Percentiles rank a stretch among this genome's conserved stretches.
Evolutionary conservation across 1,284 basidiomycete genomes (phyloP).

Genomic region (Fistulinella cinereoalba): DNA sequence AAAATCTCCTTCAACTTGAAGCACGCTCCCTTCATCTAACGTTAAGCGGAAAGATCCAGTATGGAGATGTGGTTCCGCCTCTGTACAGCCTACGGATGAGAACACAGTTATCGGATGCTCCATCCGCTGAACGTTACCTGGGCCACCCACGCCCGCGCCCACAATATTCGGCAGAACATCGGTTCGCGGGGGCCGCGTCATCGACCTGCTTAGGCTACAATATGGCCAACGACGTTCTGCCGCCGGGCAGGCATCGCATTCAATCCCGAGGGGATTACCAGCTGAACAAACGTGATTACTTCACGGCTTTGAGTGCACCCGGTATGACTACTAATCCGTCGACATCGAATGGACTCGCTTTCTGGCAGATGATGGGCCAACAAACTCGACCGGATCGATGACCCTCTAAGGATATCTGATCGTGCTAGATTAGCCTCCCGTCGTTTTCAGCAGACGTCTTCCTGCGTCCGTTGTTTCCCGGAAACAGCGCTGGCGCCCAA

Average conservation of each 20-base stretch:
- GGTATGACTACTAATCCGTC: conserved; percentile 13
- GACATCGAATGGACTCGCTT: conserved; percentile 8
- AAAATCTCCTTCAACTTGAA: conserved; percentile 21
- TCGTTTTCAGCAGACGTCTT: conserved; percentile 17
- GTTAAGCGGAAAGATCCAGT: conserved; percentile 35
- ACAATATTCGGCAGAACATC: conserved; percentile 2
- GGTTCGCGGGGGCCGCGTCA: conserved; percentile 16
- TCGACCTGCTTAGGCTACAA: conserved; percentile 1
- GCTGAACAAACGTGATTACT: conserved; percentile 23
- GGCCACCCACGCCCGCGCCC: conserved; percentile 6
- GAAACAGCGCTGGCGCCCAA: conserved; percentile 9
- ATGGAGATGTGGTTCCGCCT: conserved; percentile 33
- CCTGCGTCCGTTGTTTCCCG: conserved; percentile 3
- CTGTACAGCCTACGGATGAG: conserved; percentile 28
- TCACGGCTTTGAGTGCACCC: conserved; percentile 13
- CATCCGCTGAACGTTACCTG: conserved; percentile 12
- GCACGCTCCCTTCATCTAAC: conserved; percentile 38
- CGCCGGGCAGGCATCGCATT: background rate
- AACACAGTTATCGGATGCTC: conserved; percentile 9
- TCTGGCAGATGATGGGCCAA: conserved; percentile 27
- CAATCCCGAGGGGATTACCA: conserved; percentile 24
- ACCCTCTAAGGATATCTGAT: conserved; percentile 8
- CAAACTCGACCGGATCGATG: conserved; percentile 14
- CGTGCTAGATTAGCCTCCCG: conserved; percentile 22
- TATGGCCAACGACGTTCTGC: background rate